phyloP scores from a whole-genome alignment of 2,329 filamentous ascomycete genomes.

The Calycina marina region DNA sequence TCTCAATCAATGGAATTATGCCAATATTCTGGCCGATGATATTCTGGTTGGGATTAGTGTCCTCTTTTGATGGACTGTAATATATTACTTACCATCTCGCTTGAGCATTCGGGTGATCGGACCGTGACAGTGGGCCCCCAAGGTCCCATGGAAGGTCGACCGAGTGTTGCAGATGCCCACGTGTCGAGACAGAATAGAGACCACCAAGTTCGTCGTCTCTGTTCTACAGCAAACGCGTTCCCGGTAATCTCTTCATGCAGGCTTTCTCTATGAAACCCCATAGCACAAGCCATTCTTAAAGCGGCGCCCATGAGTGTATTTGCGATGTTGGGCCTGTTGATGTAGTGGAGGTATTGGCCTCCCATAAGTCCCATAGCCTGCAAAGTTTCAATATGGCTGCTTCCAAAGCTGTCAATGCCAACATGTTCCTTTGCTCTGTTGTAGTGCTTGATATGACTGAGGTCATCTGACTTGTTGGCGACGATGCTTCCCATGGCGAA shows the following conservation, averaged over 20 bases:
- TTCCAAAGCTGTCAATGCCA: slow-evolving; percentile 51
- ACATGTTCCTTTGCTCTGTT: slow-evolving; percentile 52
- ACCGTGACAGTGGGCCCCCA: slow-evolving; percentile 56
- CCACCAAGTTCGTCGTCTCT: slow-evolving; percentile 59
- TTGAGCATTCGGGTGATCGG: slow-evolving; percentile 35
- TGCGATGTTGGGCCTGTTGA: slow-evolving; percentile 64
- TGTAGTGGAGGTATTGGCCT: slow-evolving; percentile 65
- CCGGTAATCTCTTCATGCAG: slow-evolving; percentile 19
- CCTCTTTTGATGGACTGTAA: too few species aligned
- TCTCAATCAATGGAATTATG: slow-evolving; percentile 58
- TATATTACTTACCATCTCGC: slow-evolving; percentile 15
- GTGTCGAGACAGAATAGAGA: slow-evolving; percentile 60
- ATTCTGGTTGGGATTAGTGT: slow-evolving; percentile 16
- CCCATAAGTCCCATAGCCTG: slow-evolving; percentile 59
- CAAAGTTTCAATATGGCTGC: slow-evolving; percentile 57
- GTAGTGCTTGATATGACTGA: slow-evolving; percentile 56
- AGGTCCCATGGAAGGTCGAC: slow-evolving; percentile 53
- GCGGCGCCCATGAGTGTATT: slow-evolving; percentile 59
- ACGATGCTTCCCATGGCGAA: slow-evolving; percentile 62
- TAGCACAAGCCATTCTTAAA: slow-evolving; percentile 57
- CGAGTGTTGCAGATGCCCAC: slow-evolving; percentile 58
- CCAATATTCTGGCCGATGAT: slow-evolving; percentile 45
- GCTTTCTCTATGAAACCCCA: slow-evolving; percentile 56
- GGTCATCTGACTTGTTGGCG: slow-evolving; percentile 44
- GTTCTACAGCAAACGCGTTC: slow-evolving; percentile 34